phyloP scores from a whole-genome alignment of 2,329 filamentous ascomycete genomes.

The Biscogniauxia marginata region DNA sequence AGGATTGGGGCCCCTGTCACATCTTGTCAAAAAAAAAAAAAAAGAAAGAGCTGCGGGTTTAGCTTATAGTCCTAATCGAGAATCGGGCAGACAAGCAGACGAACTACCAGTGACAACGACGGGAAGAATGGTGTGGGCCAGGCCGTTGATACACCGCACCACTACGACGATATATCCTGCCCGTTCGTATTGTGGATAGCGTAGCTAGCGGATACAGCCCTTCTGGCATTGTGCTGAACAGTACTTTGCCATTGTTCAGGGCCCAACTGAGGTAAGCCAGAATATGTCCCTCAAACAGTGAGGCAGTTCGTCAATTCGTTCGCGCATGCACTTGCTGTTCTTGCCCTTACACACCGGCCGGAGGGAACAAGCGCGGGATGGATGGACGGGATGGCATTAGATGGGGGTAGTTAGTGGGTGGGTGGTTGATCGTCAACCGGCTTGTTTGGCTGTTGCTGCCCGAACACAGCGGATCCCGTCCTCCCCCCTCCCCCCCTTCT shows the following conservation, averaged over 20 bases:
- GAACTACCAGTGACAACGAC: constrained; percentile 12
- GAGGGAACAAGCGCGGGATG: constrained; percentile 18
- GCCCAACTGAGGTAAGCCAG: constrained; percentile 7
- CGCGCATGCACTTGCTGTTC: constrained; percentile 6
- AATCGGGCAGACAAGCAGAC: constrained; percentile 16
- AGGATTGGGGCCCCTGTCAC: constrained; percentile 21
- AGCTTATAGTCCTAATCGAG: constrained; percentile 19
- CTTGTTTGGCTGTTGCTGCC: constrained; percentile 40
- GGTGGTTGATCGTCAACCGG: constrained; percentile 30
- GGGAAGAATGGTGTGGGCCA: constrained; percentile 8
- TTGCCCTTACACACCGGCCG: constrained; percentile 14
- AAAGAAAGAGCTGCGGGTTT: constrained; percentile 15
- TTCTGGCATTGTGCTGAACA: constrained; percentile 5
- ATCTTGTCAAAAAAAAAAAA: constrained; percentile 13
- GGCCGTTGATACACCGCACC: neutral
- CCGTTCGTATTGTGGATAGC: neutral
- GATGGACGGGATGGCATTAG: constrained; percentile 10
- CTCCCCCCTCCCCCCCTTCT: constrained; percentile 19
- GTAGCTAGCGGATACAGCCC: neutral
- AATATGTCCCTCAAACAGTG: constrained; percentile 1
- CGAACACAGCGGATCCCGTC: constrained; percentile 34
- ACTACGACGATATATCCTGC: neutral
- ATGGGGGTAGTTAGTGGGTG: constrained; percentile 22
- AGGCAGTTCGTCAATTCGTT: constrained; percentile 9
- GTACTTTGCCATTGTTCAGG: constrained; percentile 5